Evolutionary conservation across 768 basidiomycete species (phyloP).

Genomic region (Dictyophora rubrovolvata): DNA sequence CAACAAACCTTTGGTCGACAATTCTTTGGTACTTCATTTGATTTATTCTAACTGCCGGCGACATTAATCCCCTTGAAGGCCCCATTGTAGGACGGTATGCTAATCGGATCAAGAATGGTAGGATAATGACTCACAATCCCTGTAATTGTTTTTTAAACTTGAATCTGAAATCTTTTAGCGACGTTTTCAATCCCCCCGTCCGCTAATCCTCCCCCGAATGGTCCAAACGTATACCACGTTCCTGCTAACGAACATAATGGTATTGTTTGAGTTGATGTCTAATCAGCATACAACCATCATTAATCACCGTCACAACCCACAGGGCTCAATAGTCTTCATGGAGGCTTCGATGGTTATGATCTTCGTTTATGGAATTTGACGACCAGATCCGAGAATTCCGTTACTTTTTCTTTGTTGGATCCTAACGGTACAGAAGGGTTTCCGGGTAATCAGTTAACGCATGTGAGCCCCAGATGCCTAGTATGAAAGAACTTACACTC

Average conservation of each 20-base stretch:
- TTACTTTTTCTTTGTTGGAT: conserved; percentile 45
- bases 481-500: background rate
- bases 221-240: conserved; percentile 38
- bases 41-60: background rate
- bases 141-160: background rate
- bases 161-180: conserved; percentile 21
- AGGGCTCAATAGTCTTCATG: conserved; percentile 42
- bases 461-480: background rate
- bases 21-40: background rate
- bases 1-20: conserved; percentile 1
- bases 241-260: conserved; percentile 42
- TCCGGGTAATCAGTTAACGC: conserved; percentile 28
- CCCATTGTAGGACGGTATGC: conserved; percentile 3
- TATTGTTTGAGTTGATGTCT: conserved; percentile 12
- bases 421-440: conserved; percentile 40
- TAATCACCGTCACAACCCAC: background rate
- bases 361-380: conserved; percentile 45
- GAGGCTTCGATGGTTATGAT: conserved; percentile 48
- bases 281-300: too few relatives aligned
- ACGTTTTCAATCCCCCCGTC: conserved; percentile 46
- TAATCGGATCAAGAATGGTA: conserved; percentile 34
- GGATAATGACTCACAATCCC: background rate
- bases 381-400: conserved; percentile 31
- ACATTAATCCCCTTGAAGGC: background rate
- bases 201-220: conserved; percentile 31